Evolutionary conservation across 1,284 basidiomycete genomes (phyloP), one percentile per base, ranked within the genome.

Genomic region (Baeospora myosura): DNA sequence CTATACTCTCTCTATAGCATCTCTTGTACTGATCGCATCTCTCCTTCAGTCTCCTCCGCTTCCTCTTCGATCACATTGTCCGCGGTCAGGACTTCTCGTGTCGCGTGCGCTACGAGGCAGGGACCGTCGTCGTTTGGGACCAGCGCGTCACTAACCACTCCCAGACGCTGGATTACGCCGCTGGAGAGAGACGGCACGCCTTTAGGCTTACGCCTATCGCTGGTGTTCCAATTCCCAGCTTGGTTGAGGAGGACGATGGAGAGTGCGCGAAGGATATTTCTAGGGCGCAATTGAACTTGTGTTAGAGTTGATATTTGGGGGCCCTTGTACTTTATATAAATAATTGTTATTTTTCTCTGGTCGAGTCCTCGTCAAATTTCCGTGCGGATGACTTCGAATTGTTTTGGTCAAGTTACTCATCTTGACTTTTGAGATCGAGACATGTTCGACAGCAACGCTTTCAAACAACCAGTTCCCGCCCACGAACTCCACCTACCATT

Each of bases 41-140:
- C n/a, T n/a, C n/a, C n/a, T n/a, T n/a, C n/a, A n/a, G n/a, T 6
- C 38, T 42, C 18, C 59, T 76, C 40, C 64, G 68, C 43, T 63
- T 73, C 63, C 59, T 81, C 26, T 76, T 62, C 50, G 71, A 74
- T 50, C 78, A 81, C 48, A 66, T 74, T 43, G 60, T 65, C 12
- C 64, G 64, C 47, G 68, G 69, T 11, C 54, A 61, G 6, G 74
- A 76, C 45, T 69, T 71, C 57, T 71, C 74, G 43, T 52, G 66
- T 16, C 58, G 74, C 18, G 60, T 66, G 1, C 52, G 54, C 5
- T 75, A 71, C 59, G 54, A 64, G 43, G 67, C 70, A 0, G 58
- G 67, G 4, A 70, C 67, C 2, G 68, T 74, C 30, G 67, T 74
- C 11, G 53, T 74, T 23, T 75, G 72, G 73, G 72, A 42, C 21